These are phyloP conservation scores for Saccharomycopsis fermentans DNA, from an alignment of 805 yeast species.

Conservation along the genomic window DNA sequence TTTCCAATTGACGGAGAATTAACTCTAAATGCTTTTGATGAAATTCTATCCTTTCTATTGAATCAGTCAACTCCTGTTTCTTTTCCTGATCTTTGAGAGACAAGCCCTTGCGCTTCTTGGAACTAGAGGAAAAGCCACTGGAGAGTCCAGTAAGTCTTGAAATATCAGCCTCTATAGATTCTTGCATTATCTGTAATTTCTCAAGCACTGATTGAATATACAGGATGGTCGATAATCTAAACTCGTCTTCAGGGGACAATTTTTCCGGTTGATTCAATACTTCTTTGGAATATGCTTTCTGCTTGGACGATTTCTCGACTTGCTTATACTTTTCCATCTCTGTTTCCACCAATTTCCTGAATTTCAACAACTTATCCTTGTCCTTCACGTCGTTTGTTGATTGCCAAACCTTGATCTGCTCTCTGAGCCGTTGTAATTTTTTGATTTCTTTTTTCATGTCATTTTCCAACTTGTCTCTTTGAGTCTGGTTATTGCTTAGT, in stretches of 20 bases:
- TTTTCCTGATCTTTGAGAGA: slow-evolving; percentile 49
- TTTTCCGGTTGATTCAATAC: slow-evolving; percentile 47
- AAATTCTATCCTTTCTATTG: slow-evolving; percentile 64
- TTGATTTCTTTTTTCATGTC: slow-evolving; percentile 82
- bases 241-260: slow-evolving; percentile 16
- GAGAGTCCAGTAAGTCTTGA: slow-evolving; percentile 9
- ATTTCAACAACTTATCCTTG: slow-evolving; percentile 31
- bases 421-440: slow-evolving; percentile 85
- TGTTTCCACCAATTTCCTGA: slow-evolving; percentile 28
- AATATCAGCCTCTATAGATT: slow-evolving; percentile 15
- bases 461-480: slow-evolving; percentile 80
- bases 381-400: slow-evolving; percentile 86
- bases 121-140: not conserved
- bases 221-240: slow-evolving; percentile 34
- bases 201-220: slow-evolving; percentile 38
- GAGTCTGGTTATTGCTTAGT: slow-evolving; percentile 57
- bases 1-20: slow-evolving; percentile 65
- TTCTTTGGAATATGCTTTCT: slow-evolving; percentile 89
- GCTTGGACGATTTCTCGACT: slow-evolving; percentile 85
- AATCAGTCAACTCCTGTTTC: slow-evolving; percentile 50
- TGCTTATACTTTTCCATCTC: slow-evolving; percentile 96
- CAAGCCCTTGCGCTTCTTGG: slow-evolving; percentile 9
- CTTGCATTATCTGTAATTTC: slow-evolving; percentile 15
- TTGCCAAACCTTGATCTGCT: slow-evolving; percentile 91
- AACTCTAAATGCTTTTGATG: slow-evolving; percentile 73